phyloP scores from a whole-genome alignment of 805 yeast genomes.

The Candida bentonensis region DNA sequence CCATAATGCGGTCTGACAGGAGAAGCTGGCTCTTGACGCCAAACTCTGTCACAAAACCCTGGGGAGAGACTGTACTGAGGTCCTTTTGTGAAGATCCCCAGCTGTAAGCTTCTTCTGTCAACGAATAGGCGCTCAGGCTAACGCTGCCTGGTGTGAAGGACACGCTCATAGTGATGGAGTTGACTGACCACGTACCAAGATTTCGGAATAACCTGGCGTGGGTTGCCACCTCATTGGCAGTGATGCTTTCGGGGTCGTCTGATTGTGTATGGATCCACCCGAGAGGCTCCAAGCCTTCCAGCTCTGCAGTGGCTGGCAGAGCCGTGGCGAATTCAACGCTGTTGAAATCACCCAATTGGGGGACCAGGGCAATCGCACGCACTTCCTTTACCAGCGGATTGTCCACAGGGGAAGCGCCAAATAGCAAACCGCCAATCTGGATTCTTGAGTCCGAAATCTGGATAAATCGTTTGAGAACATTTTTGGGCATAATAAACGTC shows the following conservation, averaged over 20 bases:
- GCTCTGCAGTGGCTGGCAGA: slow-evolving; percentile 25
- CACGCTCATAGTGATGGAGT: slow-evolving; percentile 46
- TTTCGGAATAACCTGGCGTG: slow-evolving; percentile 31
- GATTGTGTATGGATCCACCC: slow-evolving; percentile 94
- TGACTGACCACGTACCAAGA: slow-evolving; percentile 26
- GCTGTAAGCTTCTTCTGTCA: slow-evolving; percentile 48
- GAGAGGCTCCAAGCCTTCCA: slow-evolving; percentile 49
- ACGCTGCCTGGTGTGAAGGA: slow-evolving; percentile 76
- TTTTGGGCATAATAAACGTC: slow-evolving; percentile 74
- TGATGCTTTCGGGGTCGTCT: slow-evolving; percentile 45
- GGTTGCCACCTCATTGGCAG: slow-evolving; percentile 57
- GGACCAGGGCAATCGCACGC: slow-evolving; percentile 59
- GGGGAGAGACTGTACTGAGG: slow-evolving; percentile 38
- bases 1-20: slow-evolving; percentile 60
- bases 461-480: slow-evolving; percentile 61
- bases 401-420: slow-evolving; percentile 66
- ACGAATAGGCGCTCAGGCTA: slow-evolving; percentile 50
- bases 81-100: slow-evolving; percentile 69
- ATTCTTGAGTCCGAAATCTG: slow-evolving; percentile 68
- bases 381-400: slow-evolving; percentile 66
- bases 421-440: slow-evolving; percentile 71
- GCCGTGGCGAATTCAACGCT: slow-evolving; percentile 45
- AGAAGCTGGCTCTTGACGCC: slow-evolving; percentile 53
- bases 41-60: slow-evolving; percentile 43
- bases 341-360: slow-evolving; percentile 69